Evolutionary conservation across 805 yeast genomes (phyloP), one percentile per base, ranked within the genome.

Genomic region (Komagataella mondaviorum): DNA sequence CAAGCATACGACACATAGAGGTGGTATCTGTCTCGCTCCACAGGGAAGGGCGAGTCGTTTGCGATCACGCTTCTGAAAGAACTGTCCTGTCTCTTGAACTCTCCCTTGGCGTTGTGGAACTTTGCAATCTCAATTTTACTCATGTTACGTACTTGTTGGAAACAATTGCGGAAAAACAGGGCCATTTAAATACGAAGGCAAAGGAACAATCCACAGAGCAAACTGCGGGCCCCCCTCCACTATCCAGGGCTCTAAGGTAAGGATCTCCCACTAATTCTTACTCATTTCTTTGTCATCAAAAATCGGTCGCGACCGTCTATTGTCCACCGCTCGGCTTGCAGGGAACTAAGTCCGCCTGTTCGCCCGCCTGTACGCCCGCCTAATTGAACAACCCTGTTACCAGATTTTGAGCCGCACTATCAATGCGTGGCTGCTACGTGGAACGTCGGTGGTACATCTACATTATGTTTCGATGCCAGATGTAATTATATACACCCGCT

Each of bases 1-100:
- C 99, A 91, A 1, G 96, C 96, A 49, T 75, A 71, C 0, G 93
- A 84, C 8, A 88, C 95, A 59, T 85, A 90, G 51, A 89, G 74
- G 67, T 90, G 96, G 63, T 91, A 91, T 60, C 99, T 76, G 53
- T 78, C 78, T 48, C 76, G 73, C 61, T 88, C 96, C 4, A 96
- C 88, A 16, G 80, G 71, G 63, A 80, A 87, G 54, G 72, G 65
- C 12, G 88, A 76, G 23, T 70, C 69, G 1, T 75, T 58, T 2
- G 85, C 77, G 48, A 89, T 80, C 22, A 67, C 66, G 60, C 84
- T 78, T 62, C 95, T 74, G 65, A 88, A 88, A n/a, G 56, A 46
- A 36, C 72, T 63, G 20, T 60, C 57, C 55, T 68, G 73, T 62
- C 87, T 73, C 56, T 78, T 77, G 62, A 60, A 82, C 45, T 78